A percentile compares a stretch with the other conserved stretches of the same genome.
phyloP scores from a whole-genome alignment of 2,329 filamentous ascomycete genomes.

The Chaetomium globosum region DNA sequence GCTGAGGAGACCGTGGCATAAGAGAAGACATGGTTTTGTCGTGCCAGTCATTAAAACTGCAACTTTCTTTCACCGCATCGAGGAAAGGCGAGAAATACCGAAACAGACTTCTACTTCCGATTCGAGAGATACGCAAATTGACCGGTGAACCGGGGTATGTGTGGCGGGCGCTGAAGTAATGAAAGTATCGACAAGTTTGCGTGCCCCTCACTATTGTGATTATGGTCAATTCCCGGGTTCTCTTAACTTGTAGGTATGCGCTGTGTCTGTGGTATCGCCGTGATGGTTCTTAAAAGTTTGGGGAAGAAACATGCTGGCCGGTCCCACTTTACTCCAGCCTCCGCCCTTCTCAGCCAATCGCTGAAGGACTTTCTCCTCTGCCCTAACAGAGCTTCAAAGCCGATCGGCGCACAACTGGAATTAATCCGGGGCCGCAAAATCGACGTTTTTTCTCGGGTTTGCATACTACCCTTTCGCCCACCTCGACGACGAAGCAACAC shows the following conservation, averaged over 20 bases:
- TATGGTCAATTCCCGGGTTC: neutral
- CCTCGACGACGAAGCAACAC: conserved; percentile 39
- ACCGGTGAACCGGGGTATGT: neutral
- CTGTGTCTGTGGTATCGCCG: neutral
- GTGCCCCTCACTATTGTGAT: neutral
- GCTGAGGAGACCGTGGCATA: neutral
- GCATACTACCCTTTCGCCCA: conserved; percentile 36
- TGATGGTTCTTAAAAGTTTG: neutral
- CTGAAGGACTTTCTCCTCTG: conserved; percentile 24
- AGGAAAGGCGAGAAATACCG: neutral
- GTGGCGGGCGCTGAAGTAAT: neutral
- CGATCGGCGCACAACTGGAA: conserved; percentile 39
- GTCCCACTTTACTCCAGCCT: conserved; percentile 29
- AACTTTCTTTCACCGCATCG: neutral
- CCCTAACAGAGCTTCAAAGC: conserved; percentile 34
- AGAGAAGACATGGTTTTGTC: neutral
- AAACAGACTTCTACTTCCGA: neutral
- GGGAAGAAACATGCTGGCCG: conserved; percentile 21
- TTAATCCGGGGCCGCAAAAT: conserved; percentile 40
- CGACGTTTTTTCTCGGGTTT: conserved; percentile 37
- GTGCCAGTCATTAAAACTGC: neutral
- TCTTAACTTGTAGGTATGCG: neutral
- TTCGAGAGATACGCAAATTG: neutral
- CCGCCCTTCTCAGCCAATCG: conserved; percentile 30
- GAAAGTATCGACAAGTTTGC: neutral